phyloP scores from a whole-genome alignment of 768 basidiomycete genomes.

The Russula virescens region DNA sequence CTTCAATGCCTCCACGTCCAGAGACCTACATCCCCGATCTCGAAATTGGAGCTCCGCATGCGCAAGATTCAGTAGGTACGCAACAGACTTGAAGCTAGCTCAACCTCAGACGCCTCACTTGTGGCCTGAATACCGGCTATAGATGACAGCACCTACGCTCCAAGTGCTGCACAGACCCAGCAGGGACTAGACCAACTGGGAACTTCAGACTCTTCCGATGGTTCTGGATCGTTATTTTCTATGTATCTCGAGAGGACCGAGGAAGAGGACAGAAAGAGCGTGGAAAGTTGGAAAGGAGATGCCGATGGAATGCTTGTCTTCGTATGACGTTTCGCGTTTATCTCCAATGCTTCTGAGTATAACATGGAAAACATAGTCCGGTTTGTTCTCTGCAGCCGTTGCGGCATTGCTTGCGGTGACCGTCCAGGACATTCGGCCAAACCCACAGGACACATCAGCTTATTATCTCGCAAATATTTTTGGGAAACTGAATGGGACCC shows the following conservation, averaged over 20 bases:
- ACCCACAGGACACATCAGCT: not conserved
- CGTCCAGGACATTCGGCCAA: conserved; percentile 4
- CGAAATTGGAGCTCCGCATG: not conserved
- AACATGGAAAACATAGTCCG: conserved; percentile 1
- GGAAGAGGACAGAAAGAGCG: conserved; percentile 12
- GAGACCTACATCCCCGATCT: not conserved
- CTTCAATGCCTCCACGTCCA: not conserved
- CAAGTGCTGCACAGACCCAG: not conserved
- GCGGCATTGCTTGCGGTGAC: conserved; percentile 16
- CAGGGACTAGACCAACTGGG: not conserved
- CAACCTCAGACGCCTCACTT: not conserved
- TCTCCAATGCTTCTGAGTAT: not conserved
- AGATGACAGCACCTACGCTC: not conserved
- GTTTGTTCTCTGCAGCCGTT: conserved; percentile 21
- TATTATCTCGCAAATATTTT: conserved; percentile 15
- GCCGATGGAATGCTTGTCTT: conserved; percentile 20
- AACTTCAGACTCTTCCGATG: not conserved
- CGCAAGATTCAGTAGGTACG: not conserved
- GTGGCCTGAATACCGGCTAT: not conserved
- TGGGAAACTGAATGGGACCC: conserved; percentile 7
- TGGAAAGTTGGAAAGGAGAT: conserved; percentile 19
- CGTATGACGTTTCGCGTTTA: not conserved
- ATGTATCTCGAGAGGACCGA: conserved; percentile 16
- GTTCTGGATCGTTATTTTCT: conserved; percentile 10
- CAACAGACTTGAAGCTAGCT: too few species aligned